Evolutionary conservation across 2,329 filamentous ascomycete species (phyloP).

Genomic region (Parastagonospora nodorum): DNA sequence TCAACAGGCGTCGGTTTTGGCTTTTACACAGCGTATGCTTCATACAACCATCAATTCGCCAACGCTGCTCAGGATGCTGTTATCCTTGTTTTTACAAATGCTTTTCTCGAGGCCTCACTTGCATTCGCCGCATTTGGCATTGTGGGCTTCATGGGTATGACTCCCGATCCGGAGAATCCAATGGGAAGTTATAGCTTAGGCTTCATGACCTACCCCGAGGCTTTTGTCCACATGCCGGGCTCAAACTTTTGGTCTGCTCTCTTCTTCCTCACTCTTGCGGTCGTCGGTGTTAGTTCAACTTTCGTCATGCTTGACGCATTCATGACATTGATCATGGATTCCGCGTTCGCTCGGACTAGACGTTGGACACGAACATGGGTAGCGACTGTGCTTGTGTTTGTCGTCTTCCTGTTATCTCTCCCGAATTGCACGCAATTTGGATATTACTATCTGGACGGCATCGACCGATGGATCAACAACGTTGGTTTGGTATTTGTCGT

Average conservation of each 20-base stretch:
- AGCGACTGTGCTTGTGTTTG: constrained; percentile 51
- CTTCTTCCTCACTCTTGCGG: constrained; percentile 60
- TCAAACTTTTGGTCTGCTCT: constrained; percentile 60
- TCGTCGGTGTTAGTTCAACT: constrained; percentile 60
- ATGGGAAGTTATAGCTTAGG: constrained; percentile 59
- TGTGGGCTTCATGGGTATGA: constrained; percentile 50
- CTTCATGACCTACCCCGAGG: constrained; percentile 59
- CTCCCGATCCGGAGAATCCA: constrained; percentile 44
- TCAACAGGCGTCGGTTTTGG: constrained; percentile 54
- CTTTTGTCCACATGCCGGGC: constrained; percentile 59
- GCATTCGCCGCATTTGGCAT: constrained; percentile 57
- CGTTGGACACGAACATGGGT: constrained; percentile 51
- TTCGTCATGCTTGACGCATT: constrained; percentile 62
- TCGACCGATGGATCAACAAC: constrained; percentile 60
- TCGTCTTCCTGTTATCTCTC: constrained; percentile 58
- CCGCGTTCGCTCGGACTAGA: constrained; percentile 10
- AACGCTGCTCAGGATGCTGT: constrained; percentile 62
- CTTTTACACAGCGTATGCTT: constrained; percentile 62
- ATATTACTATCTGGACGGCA: constrained; percentile 57
- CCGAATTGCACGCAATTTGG: constrained; percentile 61
- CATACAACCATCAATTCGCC: constrained; percentile 58
- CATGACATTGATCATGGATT: constrained; percentile 57
- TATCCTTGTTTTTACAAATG: constrained; percentile 58
- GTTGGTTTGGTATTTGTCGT: constrained; percentile 59
- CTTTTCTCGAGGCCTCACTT: constrained; percentile 57